Evolutionary conservation across 225 moss, liverwort and hornwort species (phyloP).

Genomic region (Physcomitrium patens): DNA sequence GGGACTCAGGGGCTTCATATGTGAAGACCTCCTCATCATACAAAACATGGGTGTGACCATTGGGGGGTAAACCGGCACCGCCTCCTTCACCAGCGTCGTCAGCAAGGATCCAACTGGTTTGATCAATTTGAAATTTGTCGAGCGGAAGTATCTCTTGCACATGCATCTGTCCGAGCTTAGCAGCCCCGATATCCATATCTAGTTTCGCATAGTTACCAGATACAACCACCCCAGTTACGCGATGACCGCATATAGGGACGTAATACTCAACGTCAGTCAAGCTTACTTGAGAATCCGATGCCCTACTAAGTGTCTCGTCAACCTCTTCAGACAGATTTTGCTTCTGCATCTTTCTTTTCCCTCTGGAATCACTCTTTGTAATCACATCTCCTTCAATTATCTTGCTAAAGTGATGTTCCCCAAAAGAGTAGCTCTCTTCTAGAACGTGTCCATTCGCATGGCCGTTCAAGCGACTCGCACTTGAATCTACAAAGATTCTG

Average conservation of each 20-base stretch:
- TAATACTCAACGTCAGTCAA: slow-evolving; percentile 47
- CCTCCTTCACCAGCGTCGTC: slow-evolving; percentile 25
- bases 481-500: background rate
- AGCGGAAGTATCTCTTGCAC: slow-evolving; percentile 54
- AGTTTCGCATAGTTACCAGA: slow-evolving; percentile 59
- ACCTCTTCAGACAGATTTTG: background rate
- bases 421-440: background rate
- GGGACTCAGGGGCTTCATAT: slow-evolving; percentile 12
- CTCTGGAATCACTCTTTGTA: background rate
- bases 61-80: slow-evolving; percentile 23
- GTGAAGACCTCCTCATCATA: slow-evolving; percentile 41
- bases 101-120: slow-evolving; percentile 44
- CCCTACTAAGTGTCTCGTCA: background rate
- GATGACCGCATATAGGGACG: slow-evolving; percentile 52
- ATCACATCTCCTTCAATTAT: background rate
- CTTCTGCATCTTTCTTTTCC: background rate
- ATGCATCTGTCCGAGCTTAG: slow-evolving; percentile 55
- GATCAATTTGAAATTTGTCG: slow-evolving; percentile 43
- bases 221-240: slow-evolving; percentile 65
- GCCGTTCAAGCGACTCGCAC: background rate
- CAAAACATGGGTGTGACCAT: slow-evolving; percentile 42
- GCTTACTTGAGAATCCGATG: background rate
- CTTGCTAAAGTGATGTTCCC: background rate
- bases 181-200: slow-evolving; percentile 63
- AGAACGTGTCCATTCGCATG: slow-evolving; percentile 1